Percentiles rank a stretch among this genome's conserved stretches.
Evolutionary conservation across 257 asterid genomes (phyloP).

Genomic region (Orobanche coerulescens): DNA sequence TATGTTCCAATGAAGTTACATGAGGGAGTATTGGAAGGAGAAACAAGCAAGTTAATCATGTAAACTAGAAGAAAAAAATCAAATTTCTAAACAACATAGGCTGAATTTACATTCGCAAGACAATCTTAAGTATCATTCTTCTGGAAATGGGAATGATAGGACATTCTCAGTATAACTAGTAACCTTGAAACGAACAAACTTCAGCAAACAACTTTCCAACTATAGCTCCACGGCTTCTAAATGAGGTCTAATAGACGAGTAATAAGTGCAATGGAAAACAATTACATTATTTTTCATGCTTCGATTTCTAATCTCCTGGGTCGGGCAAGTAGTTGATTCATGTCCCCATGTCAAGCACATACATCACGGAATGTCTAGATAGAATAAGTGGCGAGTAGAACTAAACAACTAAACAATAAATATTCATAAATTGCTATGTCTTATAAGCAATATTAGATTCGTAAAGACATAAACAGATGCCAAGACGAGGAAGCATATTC

Average conservation of each 20-base stretch:
- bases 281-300: background rate
- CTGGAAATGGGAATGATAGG: too few species aligned
- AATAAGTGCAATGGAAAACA: background rate
- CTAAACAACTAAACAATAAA: slow-evolving; percentile 5
- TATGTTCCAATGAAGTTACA: background rate
- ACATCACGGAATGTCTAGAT: background rate
- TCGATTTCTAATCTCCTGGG: background rate
- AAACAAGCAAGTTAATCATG: background rate
- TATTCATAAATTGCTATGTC: slow-evolving; percentile 2
- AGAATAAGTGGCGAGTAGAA: background rate
- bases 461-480: background rate
- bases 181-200: background rate
- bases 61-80: background rate
- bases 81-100: background rate
- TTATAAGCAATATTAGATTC: background rate
- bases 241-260: background rate
- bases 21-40: background rate
- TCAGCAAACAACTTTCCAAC: background rate
- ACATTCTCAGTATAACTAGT: background rate
- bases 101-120: background rate
- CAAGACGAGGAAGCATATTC: slow-evolving; percentile 1
- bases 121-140: background rate
- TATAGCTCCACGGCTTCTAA: too few species aligned
- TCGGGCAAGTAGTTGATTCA: slow-evolving; percentile 6
- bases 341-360: background rate